phyloP scores from a whole-genome alignment of 257 asterid genomes.

The Solanum arcanum region DNA sequence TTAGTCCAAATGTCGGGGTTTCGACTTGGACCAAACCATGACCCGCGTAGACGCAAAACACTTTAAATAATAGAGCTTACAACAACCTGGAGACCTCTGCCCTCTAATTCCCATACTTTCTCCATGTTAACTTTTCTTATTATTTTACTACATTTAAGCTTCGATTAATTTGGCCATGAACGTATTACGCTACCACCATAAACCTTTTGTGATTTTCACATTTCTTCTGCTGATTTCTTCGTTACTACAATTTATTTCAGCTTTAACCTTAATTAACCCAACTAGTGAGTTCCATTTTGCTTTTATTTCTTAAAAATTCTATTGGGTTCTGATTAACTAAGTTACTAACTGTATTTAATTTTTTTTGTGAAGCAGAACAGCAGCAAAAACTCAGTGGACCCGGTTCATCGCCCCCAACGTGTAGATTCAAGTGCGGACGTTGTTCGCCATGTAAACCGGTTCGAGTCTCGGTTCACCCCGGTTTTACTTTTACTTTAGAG shows the following conservation, averaged over 20 bases:
- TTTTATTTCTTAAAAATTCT: background rate
- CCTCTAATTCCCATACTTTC: background rate
- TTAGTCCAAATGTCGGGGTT: background rate
- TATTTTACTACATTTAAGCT: background rate
- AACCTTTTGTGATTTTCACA: background rate
- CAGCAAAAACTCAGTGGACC: background rate
- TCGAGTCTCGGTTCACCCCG: background rate
- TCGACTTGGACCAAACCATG: background rate
- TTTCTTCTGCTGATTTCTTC: background rate
- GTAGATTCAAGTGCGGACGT: background rate
- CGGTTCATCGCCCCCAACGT: constrained; percentile 1
- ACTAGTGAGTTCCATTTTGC: background rate
- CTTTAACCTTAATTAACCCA: background rate
- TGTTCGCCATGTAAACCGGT: background rate
- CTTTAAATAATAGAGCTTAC: background rate
- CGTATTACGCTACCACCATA: background rate
- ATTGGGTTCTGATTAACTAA: background rate
- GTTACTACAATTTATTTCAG: background rate
- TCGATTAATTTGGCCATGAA: background rate
- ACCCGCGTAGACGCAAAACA: background rate
- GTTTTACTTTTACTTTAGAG: background rate
- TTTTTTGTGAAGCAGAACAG: background rate
- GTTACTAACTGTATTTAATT: background rate
- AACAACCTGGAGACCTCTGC: background rate
- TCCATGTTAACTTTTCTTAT: background rate